Evolutionary conservation across 2,329 filamentous ascomycete species (phyloP).

Genomic region (Talaromyces sp.): DNA sequence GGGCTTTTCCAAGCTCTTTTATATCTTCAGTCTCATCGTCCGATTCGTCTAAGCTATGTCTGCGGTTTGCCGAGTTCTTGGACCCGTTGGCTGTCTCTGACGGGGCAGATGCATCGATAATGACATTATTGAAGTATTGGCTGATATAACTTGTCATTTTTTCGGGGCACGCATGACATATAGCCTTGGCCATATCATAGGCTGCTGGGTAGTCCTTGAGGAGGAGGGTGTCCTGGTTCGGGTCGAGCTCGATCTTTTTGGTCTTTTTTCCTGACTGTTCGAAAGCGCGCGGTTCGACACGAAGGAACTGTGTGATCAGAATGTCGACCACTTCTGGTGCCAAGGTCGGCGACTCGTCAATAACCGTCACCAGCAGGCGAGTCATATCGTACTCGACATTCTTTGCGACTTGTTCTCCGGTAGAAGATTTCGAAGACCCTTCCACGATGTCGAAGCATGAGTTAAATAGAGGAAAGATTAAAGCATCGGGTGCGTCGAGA

Average conservation of each 20-base stretch:
- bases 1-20: slow-evolving; percentile 83
- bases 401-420: slow-evolving; percentile 80
- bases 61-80: slow-evolving; percentile 40
- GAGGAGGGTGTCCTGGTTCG: slow-evolving; percentile 77
- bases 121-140: slow-evolving; percentile 95
- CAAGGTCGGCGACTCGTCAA: slow-evolving; percentile 78
- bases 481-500: slow-evolving; percentile 73
- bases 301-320: slow-evolving; percentile 91
- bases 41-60: slow-evolving; percentile 55
- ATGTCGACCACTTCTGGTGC: slow-evolving; percentile 82
- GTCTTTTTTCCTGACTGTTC: slow-evolving; percentile 56
- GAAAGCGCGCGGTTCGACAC: slow-evolving; percentile 68
- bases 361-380: slow-evolving; percentile 74
- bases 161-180: slow-evolving; percentile 84
- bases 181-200: slow-evolving; percentile 93
- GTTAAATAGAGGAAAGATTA: slow-evolving; percentile 79
- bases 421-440: slow-evolving; percentile 67
- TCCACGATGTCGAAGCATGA: slow-evolving; percentile 91
- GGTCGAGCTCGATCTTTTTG: slow-evolving; percentile 57
- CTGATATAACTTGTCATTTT: slow-evolving; percentile 94
- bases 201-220: slow-evolving; percentile 85
- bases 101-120: slow-evolving; percentile 75
- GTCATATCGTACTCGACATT: slow-evolving; percentile 93
- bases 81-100: slow-evolving; percentile 51
- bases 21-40: slow-evolving; percentile 78